Evolutionary conservation across 345 rosid genomes (phyloP), one percentile per base, ranked within the genome.

Genomic region (Carallia pectinifolia): DNA sequence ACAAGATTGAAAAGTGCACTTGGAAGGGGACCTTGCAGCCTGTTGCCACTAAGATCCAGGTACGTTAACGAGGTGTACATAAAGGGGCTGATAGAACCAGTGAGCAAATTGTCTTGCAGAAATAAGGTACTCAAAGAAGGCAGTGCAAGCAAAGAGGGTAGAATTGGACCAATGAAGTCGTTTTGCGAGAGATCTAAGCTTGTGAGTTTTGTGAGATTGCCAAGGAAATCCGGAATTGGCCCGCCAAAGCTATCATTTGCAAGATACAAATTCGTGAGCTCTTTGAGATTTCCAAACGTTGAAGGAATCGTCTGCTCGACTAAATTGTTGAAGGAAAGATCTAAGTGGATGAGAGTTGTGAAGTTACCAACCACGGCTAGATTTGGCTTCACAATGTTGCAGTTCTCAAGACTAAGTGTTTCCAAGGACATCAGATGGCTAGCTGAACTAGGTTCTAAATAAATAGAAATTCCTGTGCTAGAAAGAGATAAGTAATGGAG

Each of bases 11-110:
- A 23, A 23, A 23, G 23, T 23, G 23, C 23, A 23, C 23, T 23
- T 23, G 23, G 23, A 23, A 23, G 23, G 23, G 23, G 23, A 23
- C 23, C 23, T 23, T 23, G 23, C 23, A 23, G 23, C 23, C 23
- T 23, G 23, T 23, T 23, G 9, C 33, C 29, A 5, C 27, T 4
- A 17, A 79, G 7, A 16, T 61, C 1, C 8, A 84, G 1, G 0
- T 0, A 1, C 6, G 0, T 0, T 3, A 16, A 16, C 1, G 7
- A 17, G 33, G 7, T 6, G 8, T 19, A 13, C 4, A 16, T 13
- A 19, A 34, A 2, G 19, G 36, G 52, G 13, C 18, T 4, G 17
- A 34, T 2, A 19, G 7, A 12, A 29, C 16, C 16, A 1, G 29
- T 2, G 6, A 19, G 8, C 8, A 6, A n/a, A n/a, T 37, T 65